Evolutionary conservation across 345 rosid species (phyloP), one percentile per base, ranked within the genome.

Genomic region (Euclidium syriacum): DNA sequence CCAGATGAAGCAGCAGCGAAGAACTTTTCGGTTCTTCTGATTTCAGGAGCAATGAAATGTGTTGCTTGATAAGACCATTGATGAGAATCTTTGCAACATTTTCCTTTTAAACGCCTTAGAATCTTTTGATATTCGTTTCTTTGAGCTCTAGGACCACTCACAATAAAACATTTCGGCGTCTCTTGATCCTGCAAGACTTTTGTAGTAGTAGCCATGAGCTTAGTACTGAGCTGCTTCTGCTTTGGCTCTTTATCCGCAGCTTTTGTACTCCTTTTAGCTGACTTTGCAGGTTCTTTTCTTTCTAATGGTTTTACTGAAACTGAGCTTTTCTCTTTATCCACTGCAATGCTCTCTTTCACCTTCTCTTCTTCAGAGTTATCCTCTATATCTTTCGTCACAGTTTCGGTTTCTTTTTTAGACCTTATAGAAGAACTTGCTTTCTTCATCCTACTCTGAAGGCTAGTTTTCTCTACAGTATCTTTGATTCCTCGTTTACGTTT

Each of bases 41-140:
- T 85, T 49, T 80, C 83, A 32, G 95, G 73, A 48, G 81, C 77
- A 35, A 94, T 79, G 58, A 84, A 87, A 52, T 94, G 99, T 33
- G 99, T 94, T 66, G 96, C 97, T 73, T 87, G 96, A 74, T 87
- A 94, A 35, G 95, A 90, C 96, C 99, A 94, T 11, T 85, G 90
- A 78, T 94, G 97, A 74, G 96, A 94, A 73, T 90, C 91, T 66
- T 81, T 82, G 70, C 95, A 94, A 38, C 68, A 58, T 76, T 79
- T 87, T 30, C 97, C 99, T 67, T 78, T 84, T 77, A 94, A 62
- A 20, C 73, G 58, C 74, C 72, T 83, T 58, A 90, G 73, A 25
- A 84, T 73, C 75, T 80, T 72, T 74, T 80, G 97, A 70, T 79
- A 86, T 70, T 83, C 85, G 62, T 85, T 86, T 58, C 95, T 87